Evolutionary conservation across 306 rosid species (phyloP).

Genomic region (Citrullus amarus): DNA sequence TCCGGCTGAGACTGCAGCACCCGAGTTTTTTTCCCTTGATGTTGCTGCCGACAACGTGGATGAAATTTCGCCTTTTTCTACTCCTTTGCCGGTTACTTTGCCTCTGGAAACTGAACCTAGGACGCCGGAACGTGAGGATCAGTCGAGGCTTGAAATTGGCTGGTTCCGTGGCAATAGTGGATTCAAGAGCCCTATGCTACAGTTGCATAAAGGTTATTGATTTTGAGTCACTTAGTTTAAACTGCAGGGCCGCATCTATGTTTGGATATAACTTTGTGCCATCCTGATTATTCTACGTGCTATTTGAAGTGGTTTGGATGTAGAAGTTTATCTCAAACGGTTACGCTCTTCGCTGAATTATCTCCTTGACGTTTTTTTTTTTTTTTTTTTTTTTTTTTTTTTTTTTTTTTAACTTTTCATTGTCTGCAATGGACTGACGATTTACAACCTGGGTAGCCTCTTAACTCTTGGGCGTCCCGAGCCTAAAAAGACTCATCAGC

Average conservation of each 20-base stretch:
- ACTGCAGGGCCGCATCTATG: not conserved
- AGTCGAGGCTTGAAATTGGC: constrained; percentile 56
- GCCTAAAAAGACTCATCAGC: not conserved
- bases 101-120: constrained; percentile 22
- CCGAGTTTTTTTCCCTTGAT: constrained; percentile 70
- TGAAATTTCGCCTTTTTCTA: constrained; percentile 4
- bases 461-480: not conserved
- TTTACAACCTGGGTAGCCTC: not conserved
- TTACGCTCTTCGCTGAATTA: not conserved
- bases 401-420: not conserved
- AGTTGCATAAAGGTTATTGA: constrained; percentile 78
- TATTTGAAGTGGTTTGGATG: not conserved
- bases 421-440: not conserved
- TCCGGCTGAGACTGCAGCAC: constrained; percentile 19
- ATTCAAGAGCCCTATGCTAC: constrained; percentile 86
- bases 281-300: not conserved
- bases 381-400: not conserved
- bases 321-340: not conserved
- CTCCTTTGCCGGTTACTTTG: constrained; percentile 4
- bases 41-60: constrained; percentile 27
- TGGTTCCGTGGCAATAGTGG: constrained; percentile 75
- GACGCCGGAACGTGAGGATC: constrained; percentile 35
- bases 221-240: not conserved
- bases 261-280: not conserved
- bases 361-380: too few species aligned